Percentiles rank a stretch among this genome's conserved stretches.
Evolutionary conservation across 768 basidiomycete genomes (phyloP).

Genomic region (Porphyrellus cyaneotinctus): DNA sequence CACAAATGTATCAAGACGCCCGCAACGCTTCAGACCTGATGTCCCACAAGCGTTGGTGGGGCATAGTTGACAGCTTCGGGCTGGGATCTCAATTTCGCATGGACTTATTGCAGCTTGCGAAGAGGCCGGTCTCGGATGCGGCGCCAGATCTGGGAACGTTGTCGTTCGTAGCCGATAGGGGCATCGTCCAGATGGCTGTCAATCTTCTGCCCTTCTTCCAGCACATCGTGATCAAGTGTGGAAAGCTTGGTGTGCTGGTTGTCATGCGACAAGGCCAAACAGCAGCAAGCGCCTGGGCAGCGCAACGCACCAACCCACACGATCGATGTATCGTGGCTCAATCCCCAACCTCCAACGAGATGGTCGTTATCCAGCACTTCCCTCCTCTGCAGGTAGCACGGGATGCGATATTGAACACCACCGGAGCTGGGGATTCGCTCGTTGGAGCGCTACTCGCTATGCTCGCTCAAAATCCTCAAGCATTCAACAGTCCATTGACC

Average conservation of each 20-base stretch:
- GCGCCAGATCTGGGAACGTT: constrained; percentile 42
- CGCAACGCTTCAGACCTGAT: constrained; percentile 47
- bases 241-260: constrained; percentile 60
- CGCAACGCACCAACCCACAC: constrained; percentile 42
- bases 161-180: constrained; percentile 61
- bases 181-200: constrained; percentile 76
- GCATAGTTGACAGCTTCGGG: constrained; percentile 54
- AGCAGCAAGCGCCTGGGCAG: constrained; percentile 46
- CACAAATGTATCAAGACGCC: constrained; percentile 51
- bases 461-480: constrained; percentile 41
- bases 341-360: constrained; percentile 41
- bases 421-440: constrained; percentile 90
- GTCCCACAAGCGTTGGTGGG: constrained; percentile 61
- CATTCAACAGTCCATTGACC: constrained; percentile 43
- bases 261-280: constrained; percentile 51
- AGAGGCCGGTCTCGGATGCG: constrained; percentile 39
- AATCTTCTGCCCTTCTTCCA: constrained; percentile 82
- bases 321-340: constrained; percentile 50
- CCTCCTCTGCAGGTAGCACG: constrained; percentile 46
- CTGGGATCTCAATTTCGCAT: constrained; percentile 65
- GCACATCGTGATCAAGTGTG: constrained; percentile 83
- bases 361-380: constrained; percentile 70
- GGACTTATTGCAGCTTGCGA: constrained; percentile 60
- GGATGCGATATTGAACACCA: constrained; percentile 58
- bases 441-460: constrained; percentile 79